phyloP scores from a whole-genome alignment of 225 moss, liverwort and hornwort species.

The Asterella californica region DNA sequence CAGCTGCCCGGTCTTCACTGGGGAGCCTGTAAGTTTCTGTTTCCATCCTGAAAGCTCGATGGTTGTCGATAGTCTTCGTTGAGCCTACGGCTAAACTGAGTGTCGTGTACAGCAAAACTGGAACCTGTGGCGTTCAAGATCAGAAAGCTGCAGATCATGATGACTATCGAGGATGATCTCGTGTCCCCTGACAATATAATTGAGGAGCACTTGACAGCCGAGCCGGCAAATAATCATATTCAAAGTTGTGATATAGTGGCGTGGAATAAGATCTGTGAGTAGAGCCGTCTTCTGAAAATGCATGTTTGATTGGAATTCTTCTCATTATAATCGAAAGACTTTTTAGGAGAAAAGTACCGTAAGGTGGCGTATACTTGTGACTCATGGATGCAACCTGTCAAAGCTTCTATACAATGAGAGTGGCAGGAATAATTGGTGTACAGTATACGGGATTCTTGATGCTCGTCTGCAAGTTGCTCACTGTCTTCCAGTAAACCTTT shows the following conservation, averaged over 20 bases:
- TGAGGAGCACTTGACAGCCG: conserved; percentile 46
- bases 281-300: neutral
- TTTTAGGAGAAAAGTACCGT: neutral
- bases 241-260: conserved; percentile 66
- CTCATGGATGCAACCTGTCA: too few species aligned
- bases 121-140: conserved; percentile 29
- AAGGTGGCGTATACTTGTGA: too few species aligned
- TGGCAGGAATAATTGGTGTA: too few species aligned
- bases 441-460: too few species aligned
- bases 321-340: neutral
- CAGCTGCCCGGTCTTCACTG: conserved; percentile 68
- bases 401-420: too few species aligned
- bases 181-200: conserved; percentile 56
- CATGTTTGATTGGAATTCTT: neutral
- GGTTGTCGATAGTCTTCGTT: neutral
- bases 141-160: conserved; percentile 53
- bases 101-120: conserved; percentile 24
- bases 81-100: too few species aligned
- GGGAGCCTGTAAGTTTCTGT: conserved; percentile 59
- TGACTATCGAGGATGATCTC: conserved; percentile 52
- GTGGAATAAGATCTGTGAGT: conserved; percentile 47
- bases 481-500: too few species aligned
- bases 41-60: neutral
- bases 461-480: too few species aligned
- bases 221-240: conserved; percentile 34